Percentiles rank a stretch among this genome's conserved stretches.
Conservation (phyloP, 164 flowering plant species). For the Cinnamomum micranthum region DNA sequence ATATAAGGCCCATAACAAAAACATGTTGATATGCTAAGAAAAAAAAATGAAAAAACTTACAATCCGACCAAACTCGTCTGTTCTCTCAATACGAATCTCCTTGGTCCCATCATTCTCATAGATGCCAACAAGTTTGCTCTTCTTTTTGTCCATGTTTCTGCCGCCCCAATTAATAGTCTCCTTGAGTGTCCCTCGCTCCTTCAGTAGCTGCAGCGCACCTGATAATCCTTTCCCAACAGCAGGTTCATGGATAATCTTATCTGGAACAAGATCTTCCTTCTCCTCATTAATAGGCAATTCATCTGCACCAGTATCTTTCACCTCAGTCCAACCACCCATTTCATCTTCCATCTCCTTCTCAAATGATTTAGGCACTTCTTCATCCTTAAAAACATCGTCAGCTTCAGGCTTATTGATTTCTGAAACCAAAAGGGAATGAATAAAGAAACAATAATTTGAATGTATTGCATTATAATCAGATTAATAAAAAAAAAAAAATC, state of each 20-base stretch:
- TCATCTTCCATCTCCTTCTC: slow-evolving; percentile 47
- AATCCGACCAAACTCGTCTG: slow-evolving; percentile 89
- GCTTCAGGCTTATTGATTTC: slow-evolving; percentile 54
- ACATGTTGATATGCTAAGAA: neutral
- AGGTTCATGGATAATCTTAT: slow-evolving; percentile 74
- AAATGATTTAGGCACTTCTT: slow-evolving; percentile 42
- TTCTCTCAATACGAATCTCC: slow-evolving; percentile 80
- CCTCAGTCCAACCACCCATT: slow-evolving; percentile 66
- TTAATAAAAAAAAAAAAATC: neutral
- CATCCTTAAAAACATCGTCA: slow-evolving; percentile 89
- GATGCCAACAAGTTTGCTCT: slow-evolving; percentile 93
- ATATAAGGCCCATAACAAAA: neutral
- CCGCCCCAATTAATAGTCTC: slow-evolving; percentile 97
- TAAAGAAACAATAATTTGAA: neutral
- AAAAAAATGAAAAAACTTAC: slow-evolving; percentile 44
- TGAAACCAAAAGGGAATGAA: slow-evolving; percentile 27
- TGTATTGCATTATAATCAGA: neutral
- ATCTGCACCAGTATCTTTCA: slow-evolving; percentile 44
- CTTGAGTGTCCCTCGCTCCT: slow-evolving; percentile 92
- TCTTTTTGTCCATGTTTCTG: slow-evolving; percentile 97
- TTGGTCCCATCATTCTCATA: slow-evolving; percentile 49
- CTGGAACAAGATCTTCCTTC: slow-evolving; percentile 54
- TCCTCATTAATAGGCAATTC: slow-evolving; percentile 39
- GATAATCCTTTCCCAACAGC: slow-evolving; percentile 89
- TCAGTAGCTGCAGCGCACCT: slow-evolving; percentile 73